Conservation (phyloP, 2,329 filamentous ascomycete species). For the Clonostachys sp. region DNA sequence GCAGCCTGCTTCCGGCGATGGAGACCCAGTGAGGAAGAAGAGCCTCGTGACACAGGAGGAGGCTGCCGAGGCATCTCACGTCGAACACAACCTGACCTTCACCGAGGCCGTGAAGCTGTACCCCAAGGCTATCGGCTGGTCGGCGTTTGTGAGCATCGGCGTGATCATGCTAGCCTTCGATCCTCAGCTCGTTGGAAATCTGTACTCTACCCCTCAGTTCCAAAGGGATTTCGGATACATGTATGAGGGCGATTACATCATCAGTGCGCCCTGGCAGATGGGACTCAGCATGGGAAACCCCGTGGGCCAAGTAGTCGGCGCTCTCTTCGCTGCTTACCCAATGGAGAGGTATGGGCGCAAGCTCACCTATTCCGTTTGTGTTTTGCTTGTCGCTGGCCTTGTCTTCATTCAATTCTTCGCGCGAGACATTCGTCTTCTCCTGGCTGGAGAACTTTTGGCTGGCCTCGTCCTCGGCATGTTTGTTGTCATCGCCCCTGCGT, state of each 20-base stretch:
- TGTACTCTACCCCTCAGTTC: conserved; percentile 57
- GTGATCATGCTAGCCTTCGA: conserved; percentile 62
- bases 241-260: conserved; percentile 35
- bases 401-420: conserved; percentile 63
- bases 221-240: conserved; percentile 49
- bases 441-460: conserved; percentile 53
- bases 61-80: conserved; percentile 27
- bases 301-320: conserved; percentile 41
- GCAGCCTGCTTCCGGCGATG: too few relatives aligned
- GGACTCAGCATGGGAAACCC: conserved; percentile 37
- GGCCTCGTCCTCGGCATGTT: conserved; percentile 34
- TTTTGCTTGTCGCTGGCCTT: conserved; percentile 40
- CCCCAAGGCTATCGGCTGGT: conserved; percentile 46
- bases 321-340: conserved; percentile 18
- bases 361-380: conserved; percentile 36
- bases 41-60: conserved; percentile 14
- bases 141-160: conserved; percentile 52
- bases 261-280: conserved; percentile 43
- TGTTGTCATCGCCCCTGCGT: conserved; percentile 53
- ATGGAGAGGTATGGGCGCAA: conserved; percentile 36
- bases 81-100: conserved; percentile 33
- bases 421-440: conserved; percentile 45
- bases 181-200: conserved; percentile 57
- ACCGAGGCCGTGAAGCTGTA: conserved; percentile 33
- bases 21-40: conserved; percentile 2